Conservation (phyloP, 2,329 filamentous ascomycete genomes). For the Diplodia mutila region DNA sequence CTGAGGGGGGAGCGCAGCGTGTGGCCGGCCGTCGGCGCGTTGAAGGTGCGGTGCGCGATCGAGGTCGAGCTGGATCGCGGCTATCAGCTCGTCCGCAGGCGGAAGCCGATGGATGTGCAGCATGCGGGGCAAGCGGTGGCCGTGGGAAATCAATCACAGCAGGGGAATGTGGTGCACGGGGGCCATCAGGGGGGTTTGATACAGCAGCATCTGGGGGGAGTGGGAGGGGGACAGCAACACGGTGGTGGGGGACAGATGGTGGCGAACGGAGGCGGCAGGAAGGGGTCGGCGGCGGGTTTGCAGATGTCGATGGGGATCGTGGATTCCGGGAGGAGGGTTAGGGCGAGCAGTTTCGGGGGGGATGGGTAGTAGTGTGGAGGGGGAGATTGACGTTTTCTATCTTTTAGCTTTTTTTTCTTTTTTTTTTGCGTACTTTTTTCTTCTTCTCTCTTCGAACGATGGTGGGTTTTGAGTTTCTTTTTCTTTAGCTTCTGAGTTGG, state of each 20-base stretch:
- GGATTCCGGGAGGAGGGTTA: conserved; percentile 15
- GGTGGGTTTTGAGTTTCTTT: too few species aligned
- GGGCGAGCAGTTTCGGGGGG: conserved; percentile 24
- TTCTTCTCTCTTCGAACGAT: too few species aligned
- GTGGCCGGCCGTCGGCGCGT: conserved; percentile 83
- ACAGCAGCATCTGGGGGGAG: background rate
- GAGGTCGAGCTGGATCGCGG: conserved; percentile 86
- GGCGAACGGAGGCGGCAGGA: background rate
- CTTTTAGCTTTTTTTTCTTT: background rate
- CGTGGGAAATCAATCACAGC: background rate
- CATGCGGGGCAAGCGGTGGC: conserved; percentile 30
- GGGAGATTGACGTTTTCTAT: background rate
- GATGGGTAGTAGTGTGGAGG: background rate
- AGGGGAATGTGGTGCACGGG: background rate
- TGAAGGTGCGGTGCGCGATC: conserved; percentile 80
- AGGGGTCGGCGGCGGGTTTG: background rate
- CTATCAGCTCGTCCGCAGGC: conserved; percentile 75
- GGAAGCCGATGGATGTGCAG: conserved; percentile 48
- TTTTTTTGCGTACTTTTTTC: too few species aligned
- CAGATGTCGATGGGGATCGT: background rate
- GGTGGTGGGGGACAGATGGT: background rate
- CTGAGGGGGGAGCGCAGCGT: conserved; percentile 81
- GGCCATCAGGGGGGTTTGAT: too few species aligned
- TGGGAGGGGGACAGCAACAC: background rate
- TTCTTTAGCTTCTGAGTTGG: too few species aligned